These are phyloP conservation scores for Linum trigynum DNA, from an alignment of 345 rosid genomes.

Conservation along the genomic window DNA sequence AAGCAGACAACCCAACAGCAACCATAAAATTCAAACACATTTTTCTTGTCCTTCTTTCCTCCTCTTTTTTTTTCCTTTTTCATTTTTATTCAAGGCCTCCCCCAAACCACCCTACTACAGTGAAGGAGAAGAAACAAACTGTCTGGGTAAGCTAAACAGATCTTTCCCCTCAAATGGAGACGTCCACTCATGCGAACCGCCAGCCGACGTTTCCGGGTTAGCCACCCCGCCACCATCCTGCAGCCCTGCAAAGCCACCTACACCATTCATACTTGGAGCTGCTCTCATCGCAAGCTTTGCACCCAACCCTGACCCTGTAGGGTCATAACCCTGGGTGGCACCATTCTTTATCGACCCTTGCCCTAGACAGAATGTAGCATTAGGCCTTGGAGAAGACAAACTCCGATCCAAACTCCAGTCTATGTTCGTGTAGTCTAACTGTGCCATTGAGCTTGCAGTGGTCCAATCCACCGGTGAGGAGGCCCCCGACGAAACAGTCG, in stretches of 20 bases:
- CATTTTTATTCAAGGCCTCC: constrained; percentile 31
- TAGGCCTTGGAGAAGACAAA: constrained; percentile 28
- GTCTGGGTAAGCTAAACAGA: constrained; percentile 81
- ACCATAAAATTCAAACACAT: constrained; percentile 42
- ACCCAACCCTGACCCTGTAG: constrained; percentile 23
- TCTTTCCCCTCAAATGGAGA: constrained; percentile 89
- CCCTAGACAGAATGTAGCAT: constrained; percentile 28
- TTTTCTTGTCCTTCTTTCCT: constrained; percentile 11
- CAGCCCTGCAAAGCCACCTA: constrained; percentile 28
- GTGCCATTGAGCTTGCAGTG: constrained; percentile 44
- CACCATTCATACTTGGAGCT: constrained; percentile 29
- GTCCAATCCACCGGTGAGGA: constrained; percentile 70
- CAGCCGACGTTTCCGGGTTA: constrained; percentile 30
- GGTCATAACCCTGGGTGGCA: constrained; percentile 23
- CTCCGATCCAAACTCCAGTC: constrained; percentile 81
- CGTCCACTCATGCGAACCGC: constrained; percentile 61
- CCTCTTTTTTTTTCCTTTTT: constrained; percentile 11
- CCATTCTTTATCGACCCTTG: constrained; percentile 27
- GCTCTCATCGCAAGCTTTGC: constrained; percentile 27
- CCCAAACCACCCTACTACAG: constrained; percentile 36
- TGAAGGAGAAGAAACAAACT: constrained; percentile 70
- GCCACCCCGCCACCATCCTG: constrained; percentile 31
- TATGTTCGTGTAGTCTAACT: constrained; percentile 50
- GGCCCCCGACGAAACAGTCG: constrained; percentile 45
- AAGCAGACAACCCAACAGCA: constrained; percentile 30